phyloP scores from a whole-genome alignment of 805 yeast genomes.

The Metschnikowia hibisci region DNA sequence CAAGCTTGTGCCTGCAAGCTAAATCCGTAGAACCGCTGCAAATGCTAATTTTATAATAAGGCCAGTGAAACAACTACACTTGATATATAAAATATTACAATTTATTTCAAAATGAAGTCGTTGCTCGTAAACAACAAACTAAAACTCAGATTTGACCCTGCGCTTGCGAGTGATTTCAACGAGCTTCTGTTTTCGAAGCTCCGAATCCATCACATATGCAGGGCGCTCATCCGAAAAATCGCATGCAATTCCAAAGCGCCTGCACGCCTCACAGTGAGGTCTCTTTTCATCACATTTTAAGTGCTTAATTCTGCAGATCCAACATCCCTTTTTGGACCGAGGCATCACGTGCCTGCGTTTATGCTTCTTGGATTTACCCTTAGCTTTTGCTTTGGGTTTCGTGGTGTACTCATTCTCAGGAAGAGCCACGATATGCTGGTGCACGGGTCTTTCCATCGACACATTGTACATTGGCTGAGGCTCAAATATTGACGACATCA shows the following conservation, averaged over 20 bases:
- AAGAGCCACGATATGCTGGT: background rate
- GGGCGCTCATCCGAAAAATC: slow-evolving; percentile 40
- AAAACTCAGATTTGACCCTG: background rate
- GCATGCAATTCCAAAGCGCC: slow-evolving; percentile 38
- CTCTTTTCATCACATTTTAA: slow-evolving; percentile 41
- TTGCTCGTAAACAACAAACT: background rate
- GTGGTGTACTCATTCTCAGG: background rate
- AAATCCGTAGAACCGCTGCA: too few relatives aligned
- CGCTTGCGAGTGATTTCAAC: slow-evolving; percentile 22
- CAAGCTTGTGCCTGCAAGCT: background rate
- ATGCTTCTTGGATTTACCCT: slow-evolving; percentile 27
- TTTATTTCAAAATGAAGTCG: background rate
- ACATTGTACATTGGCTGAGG: background rate
- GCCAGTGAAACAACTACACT: too few relatives aligned
- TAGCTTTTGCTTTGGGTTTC: background rate
- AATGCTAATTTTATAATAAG: too few relatives aligned
- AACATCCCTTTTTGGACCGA: slow-evolving; percentile 41
- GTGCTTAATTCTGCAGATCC: slow-evolving; percentile 46
- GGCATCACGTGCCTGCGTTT: slow-evolving; percentile 39
- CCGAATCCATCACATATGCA: slow-evolving; percentile 33
- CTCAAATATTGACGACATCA: slow-evolving; percentile 1
- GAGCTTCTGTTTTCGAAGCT: slow-evolving; percentile 33
- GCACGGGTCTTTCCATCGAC: background rate
- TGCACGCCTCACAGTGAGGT: slow-evolving; percentile 37
- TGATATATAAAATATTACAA: background rate